phyloP scores from a whole-genome alignment of 768 basidiomycete genomes.

The Tephrocybe sp. region DNA sequence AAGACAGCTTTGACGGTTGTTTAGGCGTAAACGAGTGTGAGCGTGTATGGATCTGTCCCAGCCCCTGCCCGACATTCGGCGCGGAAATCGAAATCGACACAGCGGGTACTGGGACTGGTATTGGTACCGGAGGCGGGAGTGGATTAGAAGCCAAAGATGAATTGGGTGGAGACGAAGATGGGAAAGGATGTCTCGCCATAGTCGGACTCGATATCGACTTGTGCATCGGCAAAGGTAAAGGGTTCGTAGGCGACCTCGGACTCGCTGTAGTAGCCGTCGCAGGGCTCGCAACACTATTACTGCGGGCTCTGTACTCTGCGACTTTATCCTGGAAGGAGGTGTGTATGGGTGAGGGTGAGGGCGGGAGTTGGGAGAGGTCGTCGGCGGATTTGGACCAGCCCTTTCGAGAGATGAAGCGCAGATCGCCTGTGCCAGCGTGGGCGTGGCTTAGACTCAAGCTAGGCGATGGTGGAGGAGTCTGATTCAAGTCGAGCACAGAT shows the following conservation, averaged over 20 bases:
- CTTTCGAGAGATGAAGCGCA: slow-evolving; percentile 65
- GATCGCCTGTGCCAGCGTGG: slow-evolving; percentile 50
- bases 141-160: too few species aligned
- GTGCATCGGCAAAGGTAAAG: slow-evolving; percentile 27
- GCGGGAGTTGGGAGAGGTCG: slow-evolving; percentile 58
- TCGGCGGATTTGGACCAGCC: slow-evolving; percentile 81
- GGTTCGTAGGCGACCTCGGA: slow-evolving; percentile 30
- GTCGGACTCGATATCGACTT: too few species aligned
- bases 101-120: slow-evolving; percentile 26
- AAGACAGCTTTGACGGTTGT: slow-evolving; percentile 63
- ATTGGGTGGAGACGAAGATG: slow-evolving; percentile 26
- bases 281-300: slow-evolving; percentile 51
- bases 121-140: slow-evolving; percentile 31
- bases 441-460: slow-evolving; percentile 34
- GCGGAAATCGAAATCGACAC: slow-evolving; percentile 51
- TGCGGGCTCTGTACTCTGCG: slow-evolving; percentile 62
- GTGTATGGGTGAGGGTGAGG: slow-evolving; percentile 36
- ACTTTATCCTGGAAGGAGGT: slow-evolving; percentile 59
- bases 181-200: slow-evolving; percentile 24
- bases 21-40: slow-evolving; percentile 73
- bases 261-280: slow-evolving; percentile 33
- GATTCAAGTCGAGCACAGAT: slow-evolving; percentile 60
- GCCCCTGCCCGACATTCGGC: slow-evolving; percentile 30
- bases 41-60: slow-evolving; percentile 51
- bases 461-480: slow-evolving; percentile 32